Conservation (phyloP, 1,139 yeast genomes). For the Pichia kudriavzevii region DNA sequence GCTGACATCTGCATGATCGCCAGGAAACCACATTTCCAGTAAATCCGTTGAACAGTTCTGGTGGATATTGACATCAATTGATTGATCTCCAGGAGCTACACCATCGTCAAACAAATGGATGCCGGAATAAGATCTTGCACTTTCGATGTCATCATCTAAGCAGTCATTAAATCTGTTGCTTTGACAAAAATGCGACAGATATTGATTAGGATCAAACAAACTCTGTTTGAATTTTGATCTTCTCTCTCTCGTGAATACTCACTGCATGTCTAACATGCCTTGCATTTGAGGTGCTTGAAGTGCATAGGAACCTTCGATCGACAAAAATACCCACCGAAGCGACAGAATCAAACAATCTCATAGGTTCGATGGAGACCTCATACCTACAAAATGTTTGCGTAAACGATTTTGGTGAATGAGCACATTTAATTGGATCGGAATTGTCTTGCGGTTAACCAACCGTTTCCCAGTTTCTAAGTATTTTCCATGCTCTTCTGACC, state of each 20-base stretch:
- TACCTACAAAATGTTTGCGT: conserved; percentile 42
- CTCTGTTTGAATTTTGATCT: conserved; percentile 55
- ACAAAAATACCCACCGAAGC: conserved; percentile 54
- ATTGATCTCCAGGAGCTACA: conserved; percentile 9
- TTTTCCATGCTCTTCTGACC: conserved; percentile 52
- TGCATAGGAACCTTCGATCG: conserved; percentile 51
- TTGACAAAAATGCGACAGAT: conserved; percentile 7
- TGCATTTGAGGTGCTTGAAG: conserved; percentile 43
- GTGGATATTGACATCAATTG: conserved; percentile 5
- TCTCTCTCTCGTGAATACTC: conserved; percentile 57
- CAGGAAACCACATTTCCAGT: conserved; percentile 56
- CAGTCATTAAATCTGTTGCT: background rate
- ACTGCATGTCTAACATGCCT: conserved; percentile 58
- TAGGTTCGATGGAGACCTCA: conserved; percentile 40
- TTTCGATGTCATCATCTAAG: background rate
- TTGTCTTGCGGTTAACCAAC: conserved; percentile 46
- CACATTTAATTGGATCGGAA: conserved; percentile 8
- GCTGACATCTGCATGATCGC: conserved; percentile 60
- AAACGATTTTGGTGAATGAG: conserved; percentile 38
- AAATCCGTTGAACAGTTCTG: conserved; percentile 30
- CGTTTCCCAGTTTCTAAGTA: conserved; percentile 54
- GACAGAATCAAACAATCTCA: conserved; percentile 63
- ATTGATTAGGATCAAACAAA: conserved; percentile 34
- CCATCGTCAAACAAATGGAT: conserved; percentile 4
- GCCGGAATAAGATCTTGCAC: background rate